Percentiles rank a stretch among this genome's conserved stretches.
Conservation (phyloP, 2,329 filamentous ascomycete genomes). For the Trichoderma sp. region DNA sequence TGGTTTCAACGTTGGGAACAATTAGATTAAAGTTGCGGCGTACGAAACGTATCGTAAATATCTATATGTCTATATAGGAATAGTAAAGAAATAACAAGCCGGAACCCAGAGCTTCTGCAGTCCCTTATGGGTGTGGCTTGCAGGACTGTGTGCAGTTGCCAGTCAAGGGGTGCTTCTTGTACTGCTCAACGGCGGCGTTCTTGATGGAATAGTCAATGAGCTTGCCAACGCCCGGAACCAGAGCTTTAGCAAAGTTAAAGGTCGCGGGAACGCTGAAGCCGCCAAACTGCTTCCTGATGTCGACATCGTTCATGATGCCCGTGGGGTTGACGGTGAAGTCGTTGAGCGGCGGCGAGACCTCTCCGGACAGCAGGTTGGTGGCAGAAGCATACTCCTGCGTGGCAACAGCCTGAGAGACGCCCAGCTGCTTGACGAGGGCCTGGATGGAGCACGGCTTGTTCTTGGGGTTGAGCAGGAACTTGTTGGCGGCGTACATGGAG, state of each 20-base stretch:
- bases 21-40: neutral
- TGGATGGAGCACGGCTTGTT: neutral
- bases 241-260: neutral
- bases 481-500: constrained; percentile 10
- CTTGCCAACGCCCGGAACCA: neutral
- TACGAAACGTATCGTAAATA: neutral
- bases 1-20: neutral
- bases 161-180: neutral
- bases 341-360: neutral
- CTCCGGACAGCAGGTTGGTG: neutral
- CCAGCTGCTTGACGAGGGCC: neutral
- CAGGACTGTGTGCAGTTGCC: neutral
- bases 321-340: neutral
- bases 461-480: constrained; percentile 4
- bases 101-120: neutral
- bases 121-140: neutral
- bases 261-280: neutral
- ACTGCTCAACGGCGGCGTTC: neutral
- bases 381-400: neutral
- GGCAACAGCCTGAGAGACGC: neutral
- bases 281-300: neutral
- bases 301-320: constrained; percentile 2
- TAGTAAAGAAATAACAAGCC: neutral
- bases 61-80: neutral
- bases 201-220: constrained; percentile 5